These are phyloP conservation scores for Hypoxylon sp. DNA, from an alignment of 2,329 filamentous ascomycete species.

Conservation along the genomic window DNA sequence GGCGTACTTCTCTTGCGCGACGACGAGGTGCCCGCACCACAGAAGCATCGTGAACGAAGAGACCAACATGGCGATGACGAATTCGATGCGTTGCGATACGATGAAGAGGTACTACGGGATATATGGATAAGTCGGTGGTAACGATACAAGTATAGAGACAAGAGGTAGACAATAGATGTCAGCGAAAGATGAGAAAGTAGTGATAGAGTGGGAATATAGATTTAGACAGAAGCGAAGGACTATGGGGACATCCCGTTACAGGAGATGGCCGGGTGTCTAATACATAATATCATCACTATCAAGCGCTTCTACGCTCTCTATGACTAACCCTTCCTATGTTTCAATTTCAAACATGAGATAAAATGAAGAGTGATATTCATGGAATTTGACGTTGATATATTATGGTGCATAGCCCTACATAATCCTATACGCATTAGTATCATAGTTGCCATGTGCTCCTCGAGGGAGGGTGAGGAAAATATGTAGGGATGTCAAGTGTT, in stretches of 20 bases:
- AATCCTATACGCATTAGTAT: neutral
- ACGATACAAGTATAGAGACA: constrained; percentile 8
- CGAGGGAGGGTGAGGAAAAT: constrained; percentile 7
- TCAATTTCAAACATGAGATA: constrained; percentile 6
- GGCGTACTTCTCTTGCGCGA: constrained; percentile 46
- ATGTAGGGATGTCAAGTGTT: constrained; percentile 24
- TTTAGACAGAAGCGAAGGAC: constrained; percentile 4
- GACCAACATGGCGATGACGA: constrained; percentile 46
- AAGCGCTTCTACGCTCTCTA: neutral
- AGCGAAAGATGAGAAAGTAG: neutral
- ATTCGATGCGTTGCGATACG: constrained; percentile 4
- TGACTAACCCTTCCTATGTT: constrained; percentile 5
- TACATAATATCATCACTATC: constrained; percentile 23
- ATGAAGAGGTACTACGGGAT: neutral
- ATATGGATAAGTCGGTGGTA: constrained; percentile 10
- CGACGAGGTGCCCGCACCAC: constrained; percentile 34
- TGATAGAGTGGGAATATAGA: constrained; percentile 14
- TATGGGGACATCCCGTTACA: constrained; percentile 9
- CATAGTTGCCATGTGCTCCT: neutral
- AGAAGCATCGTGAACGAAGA: constrained; percentile 42
- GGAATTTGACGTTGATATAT: constrained; percentile 34
- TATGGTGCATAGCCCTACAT: neutral
- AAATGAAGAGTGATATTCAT: constrained; percentile 4
- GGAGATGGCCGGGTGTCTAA: constrained; percentile 17
- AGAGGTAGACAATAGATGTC: neutral